phyloP scores from a whole-genome alignment of 176 grass and related monocot species.

The Carex myosuroides region DNA sequence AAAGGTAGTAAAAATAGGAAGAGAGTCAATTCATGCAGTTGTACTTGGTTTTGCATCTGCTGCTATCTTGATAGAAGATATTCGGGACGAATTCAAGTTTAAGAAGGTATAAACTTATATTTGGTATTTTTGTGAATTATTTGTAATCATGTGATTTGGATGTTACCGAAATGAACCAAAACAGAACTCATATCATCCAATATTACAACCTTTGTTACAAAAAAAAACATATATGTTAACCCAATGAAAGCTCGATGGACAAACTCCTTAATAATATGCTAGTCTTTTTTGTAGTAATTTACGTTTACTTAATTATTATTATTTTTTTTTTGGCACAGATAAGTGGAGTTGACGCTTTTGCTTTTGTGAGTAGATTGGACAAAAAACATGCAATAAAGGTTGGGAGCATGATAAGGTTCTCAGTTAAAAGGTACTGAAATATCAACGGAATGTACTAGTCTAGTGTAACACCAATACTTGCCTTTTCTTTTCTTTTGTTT shows the following conservation, averaged over 20 bases:
- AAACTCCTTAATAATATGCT: constrained; percentile 13
- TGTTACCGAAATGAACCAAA: background rate
- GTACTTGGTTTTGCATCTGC: constrained; percentile 75
- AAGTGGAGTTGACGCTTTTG: constrained; percentile 43
- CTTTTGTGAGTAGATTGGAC: constrained; percentile 51
- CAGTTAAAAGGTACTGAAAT: constrained; percentile 64
- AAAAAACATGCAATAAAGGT: constrained; percentile 49
- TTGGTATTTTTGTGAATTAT: constrained; percentile 17
- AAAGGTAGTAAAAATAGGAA: constrained; percentile 71
- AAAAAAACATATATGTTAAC: background rate
- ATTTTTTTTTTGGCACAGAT: constrained; percentile 33
- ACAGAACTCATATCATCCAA: background rate
- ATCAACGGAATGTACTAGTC: background rate
- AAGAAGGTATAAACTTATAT: constrained; percentile 35
- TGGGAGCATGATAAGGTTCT: constrained; percentile 83
- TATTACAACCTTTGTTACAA: background rate
- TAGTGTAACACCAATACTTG: background rate
- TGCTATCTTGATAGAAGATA: constrained; percentile 70
- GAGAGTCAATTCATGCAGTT: constrained; percentile 80
- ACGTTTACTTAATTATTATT: background rate
- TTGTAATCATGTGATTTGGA: background rate
- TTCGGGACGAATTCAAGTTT: constrained; percentile 65
- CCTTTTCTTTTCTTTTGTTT: background rate
- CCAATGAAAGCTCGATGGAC: background rate
- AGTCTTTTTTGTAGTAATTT: background rate